Evolutionary conservation across 1,284 basidiomycete species (phyloP), one percentile per base, ranked within the genome.

Genomic region (Cystobasidium pallidum): DNA sequence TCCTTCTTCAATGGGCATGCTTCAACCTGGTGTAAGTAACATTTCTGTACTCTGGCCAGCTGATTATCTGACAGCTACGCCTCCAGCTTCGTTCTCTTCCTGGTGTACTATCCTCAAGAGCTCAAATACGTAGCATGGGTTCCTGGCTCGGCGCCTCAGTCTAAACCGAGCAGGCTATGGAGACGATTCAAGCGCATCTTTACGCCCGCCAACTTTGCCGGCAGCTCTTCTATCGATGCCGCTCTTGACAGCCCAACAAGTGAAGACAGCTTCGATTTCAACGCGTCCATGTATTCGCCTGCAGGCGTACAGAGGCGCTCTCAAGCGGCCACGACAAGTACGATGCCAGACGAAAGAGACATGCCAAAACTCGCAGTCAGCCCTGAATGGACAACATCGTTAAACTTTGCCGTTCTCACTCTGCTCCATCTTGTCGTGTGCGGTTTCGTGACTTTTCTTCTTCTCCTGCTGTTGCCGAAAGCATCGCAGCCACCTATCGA

Each of bases 21-120:
- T 98, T 98, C 82, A 87, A 86, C 17, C 75, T 91, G 73, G 88
- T 97, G 94, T 94, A 76, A 74, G 90, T 85, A 3, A n/a, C 11
- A 6, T 45, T 8, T 13, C 13, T 6, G 36, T 7, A 39, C 7
- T 39, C 6, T 13, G 36, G 7, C 36, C 36, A 39, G 36, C 36
- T 7, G 7, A 39, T 7, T 6, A 39, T n/a, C 32, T 39, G 32
- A 34, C 30, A 21, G 13, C 43, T 58, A 26, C 72, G 36, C 32
- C 3, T 26, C 8, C 77, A 96, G 93, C 58, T 85, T 96, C 72
- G 85, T 94, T 0, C 86, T 98, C 2, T 99, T 91, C 82, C 89
- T 99, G 81, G 83, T 91, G 55, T 99, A 94, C 84, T 99, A 93
- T 79, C 94, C 94, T 0, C 82, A 84, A 13, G 87, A 91, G 76